Evolutionary conservation across 768 basidiomycete genomes (phyloP), one percentile per base, ranked within the genome.

Genomic region (Candolleomyces eurysporus): DNA sequence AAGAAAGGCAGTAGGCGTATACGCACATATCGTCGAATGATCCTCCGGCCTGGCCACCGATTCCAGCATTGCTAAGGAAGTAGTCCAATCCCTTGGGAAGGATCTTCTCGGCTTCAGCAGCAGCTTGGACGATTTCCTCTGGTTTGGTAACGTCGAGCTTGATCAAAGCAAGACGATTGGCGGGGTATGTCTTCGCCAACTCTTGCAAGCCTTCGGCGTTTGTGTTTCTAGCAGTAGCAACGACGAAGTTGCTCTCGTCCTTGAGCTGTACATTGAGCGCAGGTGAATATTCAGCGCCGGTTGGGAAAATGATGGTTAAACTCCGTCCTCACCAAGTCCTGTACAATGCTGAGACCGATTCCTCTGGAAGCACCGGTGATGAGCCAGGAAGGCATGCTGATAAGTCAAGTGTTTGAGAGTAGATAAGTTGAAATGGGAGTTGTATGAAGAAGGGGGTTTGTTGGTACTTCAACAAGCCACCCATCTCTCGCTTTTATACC

Each of bases 321-420:
- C 4, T 16, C 11, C 22, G 48, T 46, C 43, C 65, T 21, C 43
- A 70, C 69, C 55, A 70, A 48, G 22, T 52, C 32, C 43, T 64
- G 45, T 45, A 67, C 66, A 30, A 61, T 62, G 45, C 58, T 26
- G 30, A 67, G 46, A 31, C 69, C 69, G 40, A 70, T 69, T 53
- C 69, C 69, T 39, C 68, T 65, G 61, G 62, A 64, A n/a, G 68
- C 65, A 43, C 69, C 69, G 48, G 69, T 70, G 61, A 68, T 68
- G 58, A 70, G 61, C 66, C 66, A 68, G 58, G 69, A 67, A 43
- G 42, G 42, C 42, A 43, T 43, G 26, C 26, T 26, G 26, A 26
- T 26, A 26, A 26, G 26, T 26, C 26, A 26, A 26, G 26, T 26
- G 4, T 26, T 26, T 26, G 26, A 26, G 26, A 26, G 26, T 26